Conservation (phyloP, 768 basidiomycete species). For the Clavulina sp. region DNA sequence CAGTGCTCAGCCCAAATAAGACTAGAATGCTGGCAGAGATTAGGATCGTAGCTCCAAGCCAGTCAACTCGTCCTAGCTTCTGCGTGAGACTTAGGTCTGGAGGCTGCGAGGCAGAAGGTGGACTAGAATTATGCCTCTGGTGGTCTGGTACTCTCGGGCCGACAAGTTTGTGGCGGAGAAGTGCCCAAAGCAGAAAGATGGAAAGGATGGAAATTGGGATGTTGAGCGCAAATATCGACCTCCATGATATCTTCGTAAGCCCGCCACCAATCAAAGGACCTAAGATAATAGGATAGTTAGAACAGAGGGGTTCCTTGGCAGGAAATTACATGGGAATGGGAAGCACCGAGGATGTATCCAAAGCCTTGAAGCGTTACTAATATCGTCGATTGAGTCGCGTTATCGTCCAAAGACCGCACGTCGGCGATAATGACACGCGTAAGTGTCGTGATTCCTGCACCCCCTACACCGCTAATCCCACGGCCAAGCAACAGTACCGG, state of each 20-base stretch:
- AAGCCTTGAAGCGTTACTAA: slow-evolving; percentile 28
- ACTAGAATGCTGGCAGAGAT: slow-evolving; percentile 28
- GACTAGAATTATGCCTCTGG: too few species aligned
- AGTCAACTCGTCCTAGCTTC: slow-evolving; percentile 26
- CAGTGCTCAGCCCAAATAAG: slow-evolving; percentile 35
- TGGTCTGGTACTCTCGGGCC: slow-evolving; percentile 16
- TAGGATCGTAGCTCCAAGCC: slow-evolving; percentile 30
- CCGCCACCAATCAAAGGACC: slow-evolving; percentile 32
- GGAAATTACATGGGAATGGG: background rate
- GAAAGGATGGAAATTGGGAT: slow-evolving; percentile 25
- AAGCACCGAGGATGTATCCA: slow-evolving; percentile 18
- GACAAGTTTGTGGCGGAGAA: too few species aligned
- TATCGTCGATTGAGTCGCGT: slow-evolving; percentile 26
- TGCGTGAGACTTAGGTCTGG: slow-evolving; percentile 11
- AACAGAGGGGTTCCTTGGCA: background rate
- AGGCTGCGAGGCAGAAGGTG: too few species aligned
- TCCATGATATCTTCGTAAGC: slow-evolving; percentile 25
- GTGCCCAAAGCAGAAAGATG: slow-evolving; percentile 25
- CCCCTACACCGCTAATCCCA: slow-evolving; percentile 18
- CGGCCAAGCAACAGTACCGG: slow-evolving; percentile 28
- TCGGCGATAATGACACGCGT: slow-evolving; percentile 30
- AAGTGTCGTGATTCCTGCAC: slow-evolving; percentile 12
- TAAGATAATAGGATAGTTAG: slow-evolving; percentile 10
- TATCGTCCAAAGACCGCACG: slow-evolving; percentile 24
- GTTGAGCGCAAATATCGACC: slow-evolving; percentile 42